Percentiles rank a stretch among this genome's conserved stretches.
Conservation (phyloP, 208 protist species). For the Angomonas deanei region DNA sequence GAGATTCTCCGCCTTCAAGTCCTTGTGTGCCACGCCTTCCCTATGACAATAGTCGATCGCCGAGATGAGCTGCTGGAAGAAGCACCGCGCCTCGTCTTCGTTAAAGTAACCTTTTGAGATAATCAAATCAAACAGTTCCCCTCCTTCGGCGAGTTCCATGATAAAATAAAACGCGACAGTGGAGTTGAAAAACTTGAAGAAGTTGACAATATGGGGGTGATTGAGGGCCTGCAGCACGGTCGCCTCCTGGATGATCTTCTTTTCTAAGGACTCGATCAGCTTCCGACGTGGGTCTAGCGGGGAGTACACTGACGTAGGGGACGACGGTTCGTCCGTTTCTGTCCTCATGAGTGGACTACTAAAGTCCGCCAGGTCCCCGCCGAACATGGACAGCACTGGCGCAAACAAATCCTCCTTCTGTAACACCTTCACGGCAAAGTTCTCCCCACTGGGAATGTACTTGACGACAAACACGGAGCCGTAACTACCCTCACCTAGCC, state of each 20-base stretch:
- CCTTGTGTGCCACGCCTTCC: slow-evolving; percentile 79
- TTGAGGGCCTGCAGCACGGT: slow-evolving; percentile 84
- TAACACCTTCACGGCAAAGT: slow-evolving; percentile 84
- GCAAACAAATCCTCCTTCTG: slow-evolving; percentile 69
- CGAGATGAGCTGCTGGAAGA: slow-evolving; percentile 93
- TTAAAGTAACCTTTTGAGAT: slow-evolving; percentile 72
- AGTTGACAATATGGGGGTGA: slow-evolving; percentile 86
- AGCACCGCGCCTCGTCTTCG: slow-evolving; percentile 80
- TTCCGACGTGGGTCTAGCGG: not conserved
- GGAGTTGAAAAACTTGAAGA: slow-evolving; percentile 87
- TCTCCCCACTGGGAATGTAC: slow-evolving; percentile 70
- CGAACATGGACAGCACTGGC: not conserved
- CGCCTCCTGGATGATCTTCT: slow-evolving; percentile 80
- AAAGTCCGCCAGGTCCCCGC: not conserved
- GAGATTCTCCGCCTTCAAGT: slow-evolving; percentile 91
- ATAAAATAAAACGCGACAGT: slow-evolving; percentile 85
- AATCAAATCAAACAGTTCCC: slow-evolving; percentile 94
- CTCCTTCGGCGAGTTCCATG: slow-evolving; percentile 85
- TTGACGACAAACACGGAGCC: slow-evolving; percentile 82
- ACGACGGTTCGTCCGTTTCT: not conserved
- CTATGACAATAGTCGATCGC: slow-evolving; percentile 93
- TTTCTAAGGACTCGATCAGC: slow-evolving; percentile 35
- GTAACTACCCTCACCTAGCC: slow-evolving; percentile 85
- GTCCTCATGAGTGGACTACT: slow-evolving; percentile 2
- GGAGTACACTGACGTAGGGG: not conserved